Evolutionary conservation across 345 rosid species (phyloP).

Genomic region (Eucalyptus cladocalyx): DNA sequence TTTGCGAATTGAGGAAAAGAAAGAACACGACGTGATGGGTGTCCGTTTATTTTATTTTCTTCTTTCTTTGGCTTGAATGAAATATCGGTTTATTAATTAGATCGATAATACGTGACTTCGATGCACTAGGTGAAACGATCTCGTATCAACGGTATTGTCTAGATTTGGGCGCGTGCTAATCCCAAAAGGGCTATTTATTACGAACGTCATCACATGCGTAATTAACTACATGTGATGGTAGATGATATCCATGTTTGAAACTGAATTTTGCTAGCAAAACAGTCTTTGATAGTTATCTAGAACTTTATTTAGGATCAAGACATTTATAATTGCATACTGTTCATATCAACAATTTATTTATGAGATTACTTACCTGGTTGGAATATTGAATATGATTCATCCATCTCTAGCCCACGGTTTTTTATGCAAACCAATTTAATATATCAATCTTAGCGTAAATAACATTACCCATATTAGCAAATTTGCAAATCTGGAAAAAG

Average conservation of each 20-base stretch:
- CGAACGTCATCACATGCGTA: accelerated
- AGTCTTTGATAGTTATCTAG: too few relatives aligned
- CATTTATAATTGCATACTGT: too few relatives aligned
- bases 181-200: background rate
- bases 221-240: background rate
- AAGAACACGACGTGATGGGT: background rate
- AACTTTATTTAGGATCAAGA: too few relatives aligned
- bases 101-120: background rate
- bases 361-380: background rate
- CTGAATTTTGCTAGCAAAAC: too few relatives aligned
- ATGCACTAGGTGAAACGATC: background rate
- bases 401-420: background rate
- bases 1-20: background rate
- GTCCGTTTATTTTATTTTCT: background rate
- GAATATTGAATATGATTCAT: background rate
- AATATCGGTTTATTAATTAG: background rate
- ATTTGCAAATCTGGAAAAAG: background rate
- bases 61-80: background rate
- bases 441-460: background rate
- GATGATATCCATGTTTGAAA: background rate
- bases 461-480: background rate
- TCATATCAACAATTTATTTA: background rate
- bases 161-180: background rate
- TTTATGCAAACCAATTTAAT: background rate
- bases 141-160: background rate